phyloP scores from a whole-genome alignment of 2,329 filamentous ascomycete genomes.

The Penicillium sp. region DNA sequence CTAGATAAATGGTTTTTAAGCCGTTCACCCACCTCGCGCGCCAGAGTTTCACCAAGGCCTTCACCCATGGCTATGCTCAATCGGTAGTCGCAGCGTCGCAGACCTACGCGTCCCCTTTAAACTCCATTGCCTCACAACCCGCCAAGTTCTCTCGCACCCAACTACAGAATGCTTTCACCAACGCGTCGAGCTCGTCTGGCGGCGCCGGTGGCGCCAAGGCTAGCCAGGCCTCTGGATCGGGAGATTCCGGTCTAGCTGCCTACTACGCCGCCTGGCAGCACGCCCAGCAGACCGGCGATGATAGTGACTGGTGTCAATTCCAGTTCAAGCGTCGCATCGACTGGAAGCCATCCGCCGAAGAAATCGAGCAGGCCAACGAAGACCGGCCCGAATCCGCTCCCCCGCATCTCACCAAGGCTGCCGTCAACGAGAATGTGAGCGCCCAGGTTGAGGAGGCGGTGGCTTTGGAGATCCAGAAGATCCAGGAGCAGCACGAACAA shows the following conservation, averaged over 20 bases:
- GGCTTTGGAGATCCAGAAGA: conserved; percentile 72
- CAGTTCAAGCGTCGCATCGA: conserved; percentile 86
- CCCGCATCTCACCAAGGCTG: conserved; percentile 60
- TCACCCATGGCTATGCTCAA: conserved; percentile 97
- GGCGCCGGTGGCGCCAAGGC: conserved; percentile 54
- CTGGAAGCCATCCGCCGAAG: conserved; percentile 66
- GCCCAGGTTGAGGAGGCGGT: conserved; percentile 85
- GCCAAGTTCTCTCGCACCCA: conserved; percentile 58
- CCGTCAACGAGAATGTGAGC: conserved; percentile 53
- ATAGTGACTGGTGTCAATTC: conserved; percentile 87
- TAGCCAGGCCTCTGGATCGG: conserved; percentile 57
- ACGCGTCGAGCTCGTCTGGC: conserved; percentile 53
- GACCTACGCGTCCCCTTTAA: conserved; percentile 71
- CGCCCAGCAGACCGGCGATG: conserved; percentile 66
- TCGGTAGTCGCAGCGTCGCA: conserved; percentile 95
- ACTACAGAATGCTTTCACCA: conserved; percentile 72
- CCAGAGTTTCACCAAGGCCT: conserved; percentile 94
- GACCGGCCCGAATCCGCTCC: conserved; percentile 39
- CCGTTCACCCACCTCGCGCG: conserved; percentile 81
- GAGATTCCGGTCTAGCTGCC: conserved; percentile 73
- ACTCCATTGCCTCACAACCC: conserved; percentile 53
- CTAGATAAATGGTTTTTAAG: conserved; percentile 86
- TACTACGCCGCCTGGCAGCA: conserved; percentile 91
- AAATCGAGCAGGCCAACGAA: conserved; percentile 35
- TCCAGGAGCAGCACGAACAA: conserved; percentile 53